These are phyloP conservation scores for Xylaria sp. DNA, from an alignment of 2,329 filamentous ascomycete species.

Conservation along the genomic window DNA sequence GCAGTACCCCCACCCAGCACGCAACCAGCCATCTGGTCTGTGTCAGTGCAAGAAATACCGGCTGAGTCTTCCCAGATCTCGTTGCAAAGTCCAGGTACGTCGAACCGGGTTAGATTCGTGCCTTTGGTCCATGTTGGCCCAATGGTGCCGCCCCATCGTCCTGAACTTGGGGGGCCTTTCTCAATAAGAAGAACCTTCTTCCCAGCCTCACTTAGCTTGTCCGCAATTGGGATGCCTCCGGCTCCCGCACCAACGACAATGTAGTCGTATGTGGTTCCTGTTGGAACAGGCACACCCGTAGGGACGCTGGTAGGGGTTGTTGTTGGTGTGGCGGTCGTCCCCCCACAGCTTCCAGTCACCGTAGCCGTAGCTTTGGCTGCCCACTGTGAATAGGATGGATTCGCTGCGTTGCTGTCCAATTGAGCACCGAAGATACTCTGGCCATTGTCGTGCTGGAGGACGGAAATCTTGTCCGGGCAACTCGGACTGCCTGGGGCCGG, in stretches of 20 bases:
- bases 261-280: conserved; percentile 62
- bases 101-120: conserved; percentile 70
- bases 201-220: conserved; percentile 67
- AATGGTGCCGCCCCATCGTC: conserved; percentile 67
- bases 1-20: conserved; percentile 71
- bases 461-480: conserved; percentile 51
- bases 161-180: conserved; percentile 65
- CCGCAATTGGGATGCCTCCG: conserved; percentile 63
- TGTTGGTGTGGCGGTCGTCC: conserved; percentile 34
- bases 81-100: conserved; percentile 74
- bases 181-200: conserved; percentile 69
- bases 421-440: conserved; percentile 59
- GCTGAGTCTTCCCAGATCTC: conserved; percentile 69
- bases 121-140: conserved; percentile 66
- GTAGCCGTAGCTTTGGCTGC: conserved; percentile 51
- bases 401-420: conserved; percentile 45
- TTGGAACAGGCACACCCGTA: conserved; percentile 46
- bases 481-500: conserved; percentile 48
- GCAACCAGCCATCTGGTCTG: conserved; percentile 75
- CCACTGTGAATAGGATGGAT: conserved; percentile 51
- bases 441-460: conserved; percentile 61
- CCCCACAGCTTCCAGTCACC: conserved; percentile 44
- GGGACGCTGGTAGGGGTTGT: conserved; percentile 37
- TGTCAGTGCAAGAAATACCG: conserved; percentile 70
- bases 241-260: conserved; percentile 65